Conservation (phyloP, 768 basidiomycete species). For the Mycena amicta region DNA sequence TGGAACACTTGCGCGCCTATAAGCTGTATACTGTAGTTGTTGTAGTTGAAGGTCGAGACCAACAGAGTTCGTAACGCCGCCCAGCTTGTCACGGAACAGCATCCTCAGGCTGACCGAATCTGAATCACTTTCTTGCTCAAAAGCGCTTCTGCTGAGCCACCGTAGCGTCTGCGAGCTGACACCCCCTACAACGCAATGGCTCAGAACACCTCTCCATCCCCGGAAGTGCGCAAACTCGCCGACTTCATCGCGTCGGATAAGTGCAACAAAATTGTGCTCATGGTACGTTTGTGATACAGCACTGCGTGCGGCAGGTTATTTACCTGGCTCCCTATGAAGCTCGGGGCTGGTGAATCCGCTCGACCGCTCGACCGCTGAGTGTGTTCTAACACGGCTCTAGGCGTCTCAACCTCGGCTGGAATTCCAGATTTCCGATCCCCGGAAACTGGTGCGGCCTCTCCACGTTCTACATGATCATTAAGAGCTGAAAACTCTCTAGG, state of each 20-base stretch:
- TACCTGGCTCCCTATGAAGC: conserved; percentile 35
- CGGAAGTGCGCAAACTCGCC: conserved; percentile 39
- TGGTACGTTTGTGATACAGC: conserved; percentile 57
- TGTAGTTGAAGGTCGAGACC: too few species aligned
- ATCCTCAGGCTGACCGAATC: not conserved
- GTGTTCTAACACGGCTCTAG: conserved; percentile 34
- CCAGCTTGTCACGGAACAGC: not conserved
- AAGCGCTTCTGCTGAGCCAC: not conserved
- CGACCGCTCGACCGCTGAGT: not conserved
- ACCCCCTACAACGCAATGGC: conserved; percentile 6
- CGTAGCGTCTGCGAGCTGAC: not conserved
- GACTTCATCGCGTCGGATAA: conserved; percentile 68
- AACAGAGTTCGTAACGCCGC: not conserved
- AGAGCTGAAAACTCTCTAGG: conserved; percentile 35
- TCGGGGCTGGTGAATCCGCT: conserved; percentile 62
- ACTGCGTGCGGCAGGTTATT: not conserved
- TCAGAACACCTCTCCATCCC: not conserved
- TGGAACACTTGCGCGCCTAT: not conserved
- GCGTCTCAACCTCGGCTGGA: conserved; percentile 78
- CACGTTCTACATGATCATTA: not conserved
- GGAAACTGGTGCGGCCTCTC: conserved; percentile 63
- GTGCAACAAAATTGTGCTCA: conserved; percentile 71
- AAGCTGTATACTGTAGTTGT: too few species aligned
- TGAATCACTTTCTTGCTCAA: not conserved
- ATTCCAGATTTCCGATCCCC: conserved; percentile 92